Conservation (phyloP, 495 filamentous ascomycete genomes). For the Penicillium salamii region DNA sequence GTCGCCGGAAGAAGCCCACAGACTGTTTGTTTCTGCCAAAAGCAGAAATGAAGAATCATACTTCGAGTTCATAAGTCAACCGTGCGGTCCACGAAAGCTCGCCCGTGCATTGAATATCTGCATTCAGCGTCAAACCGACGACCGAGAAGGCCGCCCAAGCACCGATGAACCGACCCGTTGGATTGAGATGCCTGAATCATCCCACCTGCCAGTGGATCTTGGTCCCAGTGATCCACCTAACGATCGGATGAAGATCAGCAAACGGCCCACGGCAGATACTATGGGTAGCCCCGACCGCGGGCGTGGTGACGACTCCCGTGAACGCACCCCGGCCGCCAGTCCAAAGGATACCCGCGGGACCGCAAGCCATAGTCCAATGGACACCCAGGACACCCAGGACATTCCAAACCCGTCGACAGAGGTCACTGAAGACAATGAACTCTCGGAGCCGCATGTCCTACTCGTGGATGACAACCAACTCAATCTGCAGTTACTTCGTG, state of each 20-base stretch:
- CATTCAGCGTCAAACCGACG: slow-evolving; percentile 16
- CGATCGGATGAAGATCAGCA: slow-evolving; percentile 19
- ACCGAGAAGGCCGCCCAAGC: background rate
- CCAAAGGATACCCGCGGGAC: no score
- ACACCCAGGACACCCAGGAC: background rate
- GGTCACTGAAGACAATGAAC: background rate
- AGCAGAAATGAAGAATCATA: slow-evolving; percentile 1
- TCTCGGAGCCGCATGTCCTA: slow-evolving; percentile 11
- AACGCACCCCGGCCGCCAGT: background rate
- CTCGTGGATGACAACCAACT: slow-evolving; percentile 41
- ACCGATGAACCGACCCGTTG: slow-evolving; percentile 20
- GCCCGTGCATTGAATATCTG: slow-evolving; percentile 23
- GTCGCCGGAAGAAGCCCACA: slow-evolving; percentile 26
- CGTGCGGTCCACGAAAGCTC: slow-evolving; percentile 30
- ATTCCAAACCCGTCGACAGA: background rate
- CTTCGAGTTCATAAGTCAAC: slow-evolving; percentile 33
- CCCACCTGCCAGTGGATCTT: slow-evolving; percentile 17
- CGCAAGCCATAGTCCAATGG: no score
- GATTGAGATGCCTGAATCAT: slow-evolving; percentile 19
- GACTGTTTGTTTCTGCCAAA: slow-evolving; percentile 21
- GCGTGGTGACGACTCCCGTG: background rate
- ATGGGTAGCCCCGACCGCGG: slow-evolving; percentile 9
- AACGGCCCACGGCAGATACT: slow-evolving; percentile 18
- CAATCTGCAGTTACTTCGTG: slow-evolving; percentile 30
- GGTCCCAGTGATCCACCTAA: slow-evolving; percentile 11